Base-by-base conservation (phyloP, 2,329 filamentous ascomycete species). In the Colletotrichum orbiculare region DNA sequence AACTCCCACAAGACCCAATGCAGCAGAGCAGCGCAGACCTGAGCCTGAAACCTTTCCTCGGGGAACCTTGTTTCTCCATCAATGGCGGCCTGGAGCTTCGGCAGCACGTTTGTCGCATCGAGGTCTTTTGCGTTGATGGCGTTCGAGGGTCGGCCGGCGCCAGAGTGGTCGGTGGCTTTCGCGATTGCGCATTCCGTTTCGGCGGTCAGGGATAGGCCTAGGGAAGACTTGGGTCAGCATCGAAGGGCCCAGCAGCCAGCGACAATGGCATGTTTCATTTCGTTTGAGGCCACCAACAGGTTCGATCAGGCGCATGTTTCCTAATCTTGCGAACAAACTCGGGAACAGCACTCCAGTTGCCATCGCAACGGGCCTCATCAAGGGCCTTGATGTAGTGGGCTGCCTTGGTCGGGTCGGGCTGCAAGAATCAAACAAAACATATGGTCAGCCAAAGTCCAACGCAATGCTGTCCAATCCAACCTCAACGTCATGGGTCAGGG, bases 241-340 rank as follows among this genome's bases (percentile, higher is more conserved):
- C 69, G 69, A 64, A 35, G 55, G 41, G 42, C 35, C 49, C 41
- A 25, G 4, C 25, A 25, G 25, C 25, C 25, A 25, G 25, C 25
- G 25, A 25, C 25, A 25, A 4, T 25, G 4, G 15, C n/a, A 43
- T 7, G 55, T 15, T 15, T 50, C 13, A 9, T 37, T 35, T 37
- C 17, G 34, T 45, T 64, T 57, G 57, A 65, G 58, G 63, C 13
- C 15, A 74, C 87, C 72, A 90, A 97, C 95, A 97, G 79, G 87
- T 87, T 77, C 92, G 88, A 67, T 92, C 87, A 45, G 94, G 91
- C 71, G 94, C 92, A 85, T 99, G 95, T 79, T 99, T 98, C 74
- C 91, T 91, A 73, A 98, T 87, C 80, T 99, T 99, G 76, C 95
- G 89, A 72, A 96, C 90, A 68, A 97, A 86, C 80, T 98, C 95